These are phyloP conservation scores for Saccharomycopsis fodiens DNA, from an alignment of 805 yeast species.

Conservation along the genomic window DNA sequence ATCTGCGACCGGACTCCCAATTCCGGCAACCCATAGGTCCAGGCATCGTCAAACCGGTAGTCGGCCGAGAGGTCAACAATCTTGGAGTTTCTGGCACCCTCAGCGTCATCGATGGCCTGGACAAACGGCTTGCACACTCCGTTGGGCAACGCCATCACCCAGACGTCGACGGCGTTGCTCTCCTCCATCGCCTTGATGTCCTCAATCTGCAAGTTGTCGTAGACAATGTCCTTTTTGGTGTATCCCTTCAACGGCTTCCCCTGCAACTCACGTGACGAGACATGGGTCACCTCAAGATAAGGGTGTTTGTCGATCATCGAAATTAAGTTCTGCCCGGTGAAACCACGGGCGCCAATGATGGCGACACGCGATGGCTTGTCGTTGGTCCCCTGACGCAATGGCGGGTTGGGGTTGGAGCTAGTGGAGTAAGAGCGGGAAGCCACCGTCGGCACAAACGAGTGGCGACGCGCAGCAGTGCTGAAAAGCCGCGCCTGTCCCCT, in stretches of 20 bases:
- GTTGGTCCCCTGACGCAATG: constrained; percentile 57
- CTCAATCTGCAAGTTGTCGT: constrained; percentile 81
- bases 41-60: constrained; percentile 85
- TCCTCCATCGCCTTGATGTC: constrained; percentile 77
- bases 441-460: no score
- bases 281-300: constrained; percentile 79
- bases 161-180: constrained; percentile 74
- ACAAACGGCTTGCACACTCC: constrained; percentile 92
- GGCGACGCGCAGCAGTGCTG: constrained; percentile 33
- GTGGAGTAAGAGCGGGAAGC: constrained; percentile 29
- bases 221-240: constrained; percentile 69
- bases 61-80: constrained; percentile 94
- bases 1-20: constrained; percentile 61
- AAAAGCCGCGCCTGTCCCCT: constrained; percentile 42
- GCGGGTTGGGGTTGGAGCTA: constrained; percentile 60
- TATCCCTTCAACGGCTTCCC: constrained; percentile 87
- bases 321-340: constrained; percentile 90
- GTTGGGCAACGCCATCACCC: constrained; percentile 99
- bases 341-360: constrained; percentile 97
- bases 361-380: constrained; percentile 67
- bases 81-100: constrained; percentile 54
- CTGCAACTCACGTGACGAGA: constrained; percentile 88
- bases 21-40: constrained; percentile 97
- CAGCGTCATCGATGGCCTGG: constrained; percentile 64
- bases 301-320: constrained; percentile 84